phyloP scores from a whole-genome alignment of 768 basidiomycete genomes.

The Symmetrospora coprosmae region DNA sequence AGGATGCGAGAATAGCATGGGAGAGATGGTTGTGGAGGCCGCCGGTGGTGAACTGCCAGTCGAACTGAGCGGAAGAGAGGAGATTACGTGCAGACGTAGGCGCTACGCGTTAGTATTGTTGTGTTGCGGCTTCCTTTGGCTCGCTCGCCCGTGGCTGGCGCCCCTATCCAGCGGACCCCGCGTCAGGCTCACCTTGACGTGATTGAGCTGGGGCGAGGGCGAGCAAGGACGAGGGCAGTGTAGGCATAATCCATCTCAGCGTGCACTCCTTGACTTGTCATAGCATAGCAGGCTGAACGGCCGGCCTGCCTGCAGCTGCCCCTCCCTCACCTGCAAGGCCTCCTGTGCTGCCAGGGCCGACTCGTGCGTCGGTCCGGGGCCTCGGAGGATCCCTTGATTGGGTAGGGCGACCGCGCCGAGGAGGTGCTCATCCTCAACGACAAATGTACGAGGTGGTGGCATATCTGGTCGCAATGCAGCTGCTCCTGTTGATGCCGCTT shows the following conservation, averaged over 20 bases:
- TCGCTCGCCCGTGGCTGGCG: not conserved
- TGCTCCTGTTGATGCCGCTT: too few species aligned
- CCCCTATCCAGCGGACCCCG: not conserved
- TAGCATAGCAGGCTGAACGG: too few species aligned
- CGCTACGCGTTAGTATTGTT: too few species aligned
- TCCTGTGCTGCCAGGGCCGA: not conserved
- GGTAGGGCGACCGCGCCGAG: slow-evolving; percentile 8
- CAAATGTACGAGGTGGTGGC: too few species aligned
- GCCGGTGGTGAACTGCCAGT: slow-evolving; percentile 18
- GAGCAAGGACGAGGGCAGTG: not conserved
- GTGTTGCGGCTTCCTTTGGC: not conserved
- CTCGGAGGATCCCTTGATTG: slow-evolving; percentile 1
- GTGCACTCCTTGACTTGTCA: too few species aligned
- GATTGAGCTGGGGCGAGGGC: not conserved
- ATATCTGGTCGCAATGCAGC: too few species aligned
- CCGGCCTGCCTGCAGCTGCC: not conserved
- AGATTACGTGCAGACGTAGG: not conserved
- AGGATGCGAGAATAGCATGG: slow-evolving; percentile 21
- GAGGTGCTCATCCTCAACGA: not conserved
- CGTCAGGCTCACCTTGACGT: slow-evolving; percentile 13
- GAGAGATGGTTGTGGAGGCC: slow-evolving; percentile 25
- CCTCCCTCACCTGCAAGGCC: slow-evolving; percentile 10
- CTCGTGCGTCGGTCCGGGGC: slow-evolving; percentile 17
- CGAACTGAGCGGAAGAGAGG: not conserved
- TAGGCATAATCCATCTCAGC: too few species aligned